Base-by-base conservation (phyloP, 352 stramenopile species). In the Aphanomyces euteiches region DNA sequence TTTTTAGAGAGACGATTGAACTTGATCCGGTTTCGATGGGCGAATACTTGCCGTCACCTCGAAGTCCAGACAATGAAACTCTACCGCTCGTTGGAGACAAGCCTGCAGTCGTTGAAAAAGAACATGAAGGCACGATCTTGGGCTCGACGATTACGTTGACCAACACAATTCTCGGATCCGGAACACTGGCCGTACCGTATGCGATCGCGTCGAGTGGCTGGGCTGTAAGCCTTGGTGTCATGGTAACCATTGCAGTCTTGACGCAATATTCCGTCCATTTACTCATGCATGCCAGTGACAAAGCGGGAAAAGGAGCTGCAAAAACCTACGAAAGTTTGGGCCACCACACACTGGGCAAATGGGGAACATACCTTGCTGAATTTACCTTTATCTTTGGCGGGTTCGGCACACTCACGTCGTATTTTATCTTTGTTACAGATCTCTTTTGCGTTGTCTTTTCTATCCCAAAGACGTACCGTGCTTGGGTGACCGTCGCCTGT, bases 331-430 rank as follows among this genome's bases (percentile, higher is more conserved):
- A 92, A 66, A 87, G 77, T 67, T 69, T 92, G 7, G 84, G 84
- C 0, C 84, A 92, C 67, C 88, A 82, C 60, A 92, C 84, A 0
- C 85, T 92, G 82, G 84, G 82, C 39, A 74, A 72, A 1, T 76
- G 82, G 19, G 82, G 84, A 58, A 88, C 82, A 56, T 70, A 73
- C 40, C 66, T 92, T 39, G 84, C 84, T 37, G 82, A 92, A 74
- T 92, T 92, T 63, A 92, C 84, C 13, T 92, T 92, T 74, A 92
- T 92, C 66, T 90, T 92, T 58, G 84, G 84, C n/a, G 84, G 84
- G 19, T 92, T 92, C 34, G 84, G 84, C 36, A 90, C 84, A 38
- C 79, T 92, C 36, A 82, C 90, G 73, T 90, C 83, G 72, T 92
- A 92, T 66, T 82, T 90, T 54, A 86, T 92, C 68, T 92, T 92